Evolutionary conservation across 1,284 basidiomycete genomes (phyloP).

Genomic region (Irpex sp.): DNA sequence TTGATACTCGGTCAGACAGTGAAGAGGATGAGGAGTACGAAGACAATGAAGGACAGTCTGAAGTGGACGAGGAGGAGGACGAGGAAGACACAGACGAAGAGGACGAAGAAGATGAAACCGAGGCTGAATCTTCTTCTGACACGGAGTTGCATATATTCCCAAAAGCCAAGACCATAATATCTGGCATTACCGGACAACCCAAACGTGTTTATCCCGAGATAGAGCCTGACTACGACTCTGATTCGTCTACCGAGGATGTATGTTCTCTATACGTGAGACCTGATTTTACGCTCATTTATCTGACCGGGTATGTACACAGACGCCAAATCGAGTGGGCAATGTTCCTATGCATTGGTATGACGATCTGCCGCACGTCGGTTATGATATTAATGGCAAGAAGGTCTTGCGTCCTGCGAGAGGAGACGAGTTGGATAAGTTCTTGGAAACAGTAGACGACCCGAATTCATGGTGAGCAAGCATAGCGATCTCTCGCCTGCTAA

Average conservation of each 20-base stretch:
- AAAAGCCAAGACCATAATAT: constrained; percentile 65
- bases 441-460: constrained; percentile 91
- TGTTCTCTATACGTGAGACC: constrained; percentile 28
- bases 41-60: constrained; percentile 24
- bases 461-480: constrained; percentile 67
- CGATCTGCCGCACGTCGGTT: constrained; percentile 98
- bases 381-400: constrained; percentile 93
- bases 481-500: constrained; percentile 1
- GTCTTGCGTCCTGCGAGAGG: constrained; percentile 93
- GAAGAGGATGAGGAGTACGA: constrained; percentile 37
- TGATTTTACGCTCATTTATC: constrained; percentile 5
- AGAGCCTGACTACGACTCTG: constrained; percentile 94
- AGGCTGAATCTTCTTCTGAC: constrained; percentile 29
- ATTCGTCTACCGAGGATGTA: constrained; percentile 96
- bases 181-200: constrained; percentile 82
- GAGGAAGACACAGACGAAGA: constrained; percentile 33
- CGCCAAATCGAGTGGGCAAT: constrained; percentile 92
- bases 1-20: constrained; percentile 47
- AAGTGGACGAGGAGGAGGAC: constrained; percentile 32
- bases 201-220: constrained; percentile 93
- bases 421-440: constrained; percentile 97
- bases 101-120: constrained; percentile 31
- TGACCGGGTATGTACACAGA: constrained; percentile 38
- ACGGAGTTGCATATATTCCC: constrained; percentile 51
- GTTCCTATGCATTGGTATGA: constrained; percentile 99